Conservation (phyloP, 164 flowering plant species). For the Vitis rotundifolia region DNA sequence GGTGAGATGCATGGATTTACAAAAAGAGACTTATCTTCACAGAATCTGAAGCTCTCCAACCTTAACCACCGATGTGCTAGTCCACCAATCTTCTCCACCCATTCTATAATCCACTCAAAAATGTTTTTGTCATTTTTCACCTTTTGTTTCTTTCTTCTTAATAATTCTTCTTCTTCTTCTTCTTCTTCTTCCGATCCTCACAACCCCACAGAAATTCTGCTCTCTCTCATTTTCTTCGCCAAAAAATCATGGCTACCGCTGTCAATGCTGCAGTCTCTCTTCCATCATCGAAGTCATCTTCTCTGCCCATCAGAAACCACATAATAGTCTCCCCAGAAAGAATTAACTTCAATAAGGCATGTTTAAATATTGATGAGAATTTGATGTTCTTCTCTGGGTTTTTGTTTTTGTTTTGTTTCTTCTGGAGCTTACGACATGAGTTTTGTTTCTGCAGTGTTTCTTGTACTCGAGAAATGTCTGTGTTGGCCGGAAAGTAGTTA, state of each 20-base stretch:
- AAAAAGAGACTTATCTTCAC: constrained; percentile 33
- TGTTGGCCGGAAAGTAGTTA: constrained; percentile 30
- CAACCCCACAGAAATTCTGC: neutral
- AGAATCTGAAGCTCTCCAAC: neutral
- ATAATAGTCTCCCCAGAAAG: constrained; percentile 41
- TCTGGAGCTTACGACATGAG: no score
- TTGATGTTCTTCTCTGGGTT: constrained; percentile 1
- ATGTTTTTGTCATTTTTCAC: neutral
- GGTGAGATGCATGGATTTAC: no score
- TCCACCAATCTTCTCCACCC: constrained; percentile 56
- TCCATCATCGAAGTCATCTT: constrained; percentile 55
- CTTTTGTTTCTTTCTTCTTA: neutral
- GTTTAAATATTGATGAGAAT: neutral
- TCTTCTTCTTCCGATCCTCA: constrained; percentile 7
- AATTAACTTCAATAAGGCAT: constrained; percentile 56
- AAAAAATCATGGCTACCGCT: constrained; percentile 49
- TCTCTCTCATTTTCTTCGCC: constrained; percentile 2
- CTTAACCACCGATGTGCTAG: constrained; percentile 28
- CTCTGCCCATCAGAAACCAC: constrained; percentile 42
- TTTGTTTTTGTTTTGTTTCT: neutral
- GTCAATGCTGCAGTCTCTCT: constrained; percentile 66
- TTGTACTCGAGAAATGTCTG: constrained; percentile 40
- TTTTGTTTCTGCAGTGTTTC: constrained; percentile 29
- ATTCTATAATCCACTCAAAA: constrained; percentile 25
- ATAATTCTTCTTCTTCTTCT: constrained; percentile 1